These are phyloP conservation scores for Xylaria sp. DNA, from an alignment of 2,329 filamentous ascomycete genomes.

Conservation along the genomic window DNA sequence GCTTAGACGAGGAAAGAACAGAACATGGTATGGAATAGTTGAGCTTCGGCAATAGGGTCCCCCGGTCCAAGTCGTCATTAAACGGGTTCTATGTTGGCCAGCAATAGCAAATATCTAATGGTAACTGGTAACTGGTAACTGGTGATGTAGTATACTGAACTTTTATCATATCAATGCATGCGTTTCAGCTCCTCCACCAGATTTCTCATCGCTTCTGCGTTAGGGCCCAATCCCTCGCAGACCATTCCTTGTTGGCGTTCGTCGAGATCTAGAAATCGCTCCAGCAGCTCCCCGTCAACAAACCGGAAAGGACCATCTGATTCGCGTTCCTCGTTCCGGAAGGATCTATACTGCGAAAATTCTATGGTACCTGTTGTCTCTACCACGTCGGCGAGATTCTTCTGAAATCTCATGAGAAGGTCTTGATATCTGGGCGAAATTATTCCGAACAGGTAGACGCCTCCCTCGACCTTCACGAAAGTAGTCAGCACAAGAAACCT, in stretches of 20 bases:
- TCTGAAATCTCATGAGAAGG: conserved; percentile 84
- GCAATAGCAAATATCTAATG: background rate
- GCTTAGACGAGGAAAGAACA: background rate
- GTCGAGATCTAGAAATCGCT: conserved; percentile 80
- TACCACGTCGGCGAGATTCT: conserved; percentile 73
- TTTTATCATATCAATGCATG: conserved; percentile 61
- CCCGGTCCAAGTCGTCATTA: background rate
- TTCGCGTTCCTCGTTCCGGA: conserved; percentile 76
- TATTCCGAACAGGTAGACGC: conserved; percentile 87
- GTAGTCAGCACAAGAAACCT: conserved; percentile 21
- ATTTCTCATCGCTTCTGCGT: conserved; percentile 71
- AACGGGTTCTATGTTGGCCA: background rate
- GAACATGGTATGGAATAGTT: background rate
- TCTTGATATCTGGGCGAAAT: conserved; percentile 80
- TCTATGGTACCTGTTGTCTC: conserved; percentile 76
- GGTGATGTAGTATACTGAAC: conserved; percentile 1
- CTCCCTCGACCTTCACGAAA: conserved; percentile 78
- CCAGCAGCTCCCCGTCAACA: conserved; percentile 91
- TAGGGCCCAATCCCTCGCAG: conserved; percentile 67
- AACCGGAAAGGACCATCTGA: conserved; percentile 85
- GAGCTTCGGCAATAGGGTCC: background rate
- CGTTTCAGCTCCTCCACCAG: conserved; percentile 71
- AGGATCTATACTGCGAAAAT: conserved; percentile 85
- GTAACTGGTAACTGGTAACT: no score
- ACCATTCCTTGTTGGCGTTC: conserved; percentile 66